Conservation (phyloP, 495 filamentous ascomycete species). For the Parmelia sp. region DNA sequence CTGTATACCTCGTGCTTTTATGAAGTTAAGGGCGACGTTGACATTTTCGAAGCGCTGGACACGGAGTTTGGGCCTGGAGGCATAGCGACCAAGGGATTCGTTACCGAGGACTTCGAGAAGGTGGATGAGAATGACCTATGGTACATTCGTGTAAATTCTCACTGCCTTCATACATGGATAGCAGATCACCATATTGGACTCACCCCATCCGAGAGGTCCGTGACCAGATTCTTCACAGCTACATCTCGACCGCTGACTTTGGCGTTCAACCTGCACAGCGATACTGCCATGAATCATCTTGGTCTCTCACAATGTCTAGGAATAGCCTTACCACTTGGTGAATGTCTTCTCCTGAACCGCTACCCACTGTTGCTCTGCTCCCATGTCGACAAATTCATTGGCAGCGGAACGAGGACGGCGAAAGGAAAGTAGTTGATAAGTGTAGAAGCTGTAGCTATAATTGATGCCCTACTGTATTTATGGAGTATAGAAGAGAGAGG, state of each 20-base stretch:
- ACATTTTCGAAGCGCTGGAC: conserved; percentile 99
- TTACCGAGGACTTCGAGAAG: conserved; percentile 89
- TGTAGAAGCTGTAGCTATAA: conserved; percentile 1
- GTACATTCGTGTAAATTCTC: neutral
- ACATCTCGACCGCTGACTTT: conserved; percentile 74
- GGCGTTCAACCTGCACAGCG: conserved; percentile 73
- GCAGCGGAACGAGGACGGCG: neutral
- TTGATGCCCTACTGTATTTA: neutral
- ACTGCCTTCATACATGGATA: neutral
- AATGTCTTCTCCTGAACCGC: conserved; percentile 99
- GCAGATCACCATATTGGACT: conserved; percentile 31
- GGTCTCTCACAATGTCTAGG: neutral
- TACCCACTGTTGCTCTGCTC: conserved; percentile 83
- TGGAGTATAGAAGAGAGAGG: neutral
- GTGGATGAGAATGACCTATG: conserved; percentile 86
- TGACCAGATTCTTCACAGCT: conserved; percentile 72
- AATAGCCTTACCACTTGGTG: conserved; percentile 74
- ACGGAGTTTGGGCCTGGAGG: conserved; percentile 86
- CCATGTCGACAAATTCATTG: conserved; percentile 40
- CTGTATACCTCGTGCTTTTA: conserved; percentile 83
- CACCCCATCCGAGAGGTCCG: conserved; percentile 89
- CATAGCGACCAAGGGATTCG: conserved; percentile 94
- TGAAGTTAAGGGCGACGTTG: conserved; percentile 88
- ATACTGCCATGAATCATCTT: neutral
- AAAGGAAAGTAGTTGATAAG: neutral